A percentile compares a stretch with the other conserved stretches of the same genome.
phyloP scores from a whole-genome alignment of 2,329 filamentous ascomycete genomes.

The Cytospora chrysosperma region DNA sequence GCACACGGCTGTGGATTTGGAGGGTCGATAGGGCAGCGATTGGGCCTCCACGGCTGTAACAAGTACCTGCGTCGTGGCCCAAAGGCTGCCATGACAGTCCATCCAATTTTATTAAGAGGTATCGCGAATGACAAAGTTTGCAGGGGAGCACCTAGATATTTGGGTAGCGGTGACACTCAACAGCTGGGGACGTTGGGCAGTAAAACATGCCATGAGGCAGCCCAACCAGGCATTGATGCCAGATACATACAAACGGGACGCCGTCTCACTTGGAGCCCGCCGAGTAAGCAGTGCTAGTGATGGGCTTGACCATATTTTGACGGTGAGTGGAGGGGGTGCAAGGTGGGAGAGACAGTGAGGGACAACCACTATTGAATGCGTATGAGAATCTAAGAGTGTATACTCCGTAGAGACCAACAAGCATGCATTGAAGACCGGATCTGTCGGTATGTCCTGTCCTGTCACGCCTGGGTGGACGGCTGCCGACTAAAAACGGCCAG shows the following conservation, averaged over 20 bases:
- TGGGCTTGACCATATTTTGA: constrained; percentile 9
- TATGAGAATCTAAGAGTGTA: background rate
- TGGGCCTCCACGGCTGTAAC: constrained; percentile 23
- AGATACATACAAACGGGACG: constrained; percentile 20
- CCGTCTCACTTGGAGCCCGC: constrained; percentile 20
- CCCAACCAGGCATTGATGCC: constrained; percentile 27
- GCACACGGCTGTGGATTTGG: constrained; percentile 14
- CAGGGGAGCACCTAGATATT: constrained; percentile 21
- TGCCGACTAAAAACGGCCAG: background rate
- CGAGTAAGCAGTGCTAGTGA: constrained; percentile 10
- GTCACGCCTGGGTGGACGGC: too few relatives aligned
- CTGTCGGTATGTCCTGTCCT: constrained; percentile 1
- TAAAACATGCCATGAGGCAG: constrained; percentile 22
- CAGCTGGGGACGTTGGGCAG: constrained; percentile 23
- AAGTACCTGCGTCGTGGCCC: constrained; percentile 22
- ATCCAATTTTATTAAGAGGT: background rate
- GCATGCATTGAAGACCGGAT: background rate
- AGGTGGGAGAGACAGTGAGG: background rate
- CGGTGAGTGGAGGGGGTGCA: background rate
- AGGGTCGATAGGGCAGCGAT: constrained; percentile 19
- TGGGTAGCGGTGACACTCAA: constrained; percentile 22
- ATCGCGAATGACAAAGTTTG: constrained; percentile 11
- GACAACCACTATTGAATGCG: constrained; percentile 5
- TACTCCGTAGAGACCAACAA: constrained; percentile 5
- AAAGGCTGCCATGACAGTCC: constrained; percentile 15